phyloP scores from a whole-genome alignment of 495 filamentous ascomycete species.

The Trichoderma reesei region DNA sequence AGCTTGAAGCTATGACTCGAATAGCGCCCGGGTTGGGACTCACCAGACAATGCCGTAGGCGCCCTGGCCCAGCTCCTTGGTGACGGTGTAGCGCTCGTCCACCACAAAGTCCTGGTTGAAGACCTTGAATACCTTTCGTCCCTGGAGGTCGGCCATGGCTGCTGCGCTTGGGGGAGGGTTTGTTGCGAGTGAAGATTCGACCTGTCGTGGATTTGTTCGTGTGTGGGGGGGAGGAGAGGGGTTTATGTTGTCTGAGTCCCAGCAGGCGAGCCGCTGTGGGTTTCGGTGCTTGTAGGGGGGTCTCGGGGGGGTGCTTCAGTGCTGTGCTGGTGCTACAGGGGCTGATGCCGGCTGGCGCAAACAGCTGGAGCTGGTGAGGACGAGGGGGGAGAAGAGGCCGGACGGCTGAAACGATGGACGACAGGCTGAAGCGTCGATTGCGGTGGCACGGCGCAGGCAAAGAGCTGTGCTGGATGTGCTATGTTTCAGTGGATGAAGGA shows the following conservation, averaged over 20 bases:
- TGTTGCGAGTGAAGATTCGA: neutral
- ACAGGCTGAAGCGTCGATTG: neutral
- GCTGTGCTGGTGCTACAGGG: neutral
- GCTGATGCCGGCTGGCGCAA: neutral
- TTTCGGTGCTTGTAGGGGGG: neutral
- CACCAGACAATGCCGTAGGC: slow-evolving; percentile 99
- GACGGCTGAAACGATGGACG: neutral
- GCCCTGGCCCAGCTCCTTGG: slow-evolving; percentile 95
- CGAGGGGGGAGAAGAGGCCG: neutral
- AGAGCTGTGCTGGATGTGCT: no score
- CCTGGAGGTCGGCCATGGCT: slow-evolving; percentile 65
- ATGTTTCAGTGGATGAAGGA: no score
- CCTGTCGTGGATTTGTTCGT: neutral
- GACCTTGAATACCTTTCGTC: slow-evolving; percentile 97
- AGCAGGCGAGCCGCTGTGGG: slow-evolving; percentile 1
- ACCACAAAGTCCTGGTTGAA: slow-evolving; percentile 99
- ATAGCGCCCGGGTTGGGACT: slow-evolving; percentile 18
- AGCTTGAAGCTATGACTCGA: neutral
- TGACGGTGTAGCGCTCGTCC: slow-evolving; percentile 95
- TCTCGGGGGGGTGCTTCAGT: no score
- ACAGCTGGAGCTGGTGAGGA: no score
- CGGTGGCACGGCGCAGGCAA: no score
- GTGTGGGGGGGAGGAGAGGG: slow-evolving; percentile 5
- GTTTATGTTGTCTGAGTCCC: slow-evolving; percentile 7
- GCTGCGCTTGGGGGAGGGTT: neutral